Base-by-base conservation (phyloP, 2,329 filamentous ascomycete genomes). In the Arthrobotrys pseudoclavata region DNA sequence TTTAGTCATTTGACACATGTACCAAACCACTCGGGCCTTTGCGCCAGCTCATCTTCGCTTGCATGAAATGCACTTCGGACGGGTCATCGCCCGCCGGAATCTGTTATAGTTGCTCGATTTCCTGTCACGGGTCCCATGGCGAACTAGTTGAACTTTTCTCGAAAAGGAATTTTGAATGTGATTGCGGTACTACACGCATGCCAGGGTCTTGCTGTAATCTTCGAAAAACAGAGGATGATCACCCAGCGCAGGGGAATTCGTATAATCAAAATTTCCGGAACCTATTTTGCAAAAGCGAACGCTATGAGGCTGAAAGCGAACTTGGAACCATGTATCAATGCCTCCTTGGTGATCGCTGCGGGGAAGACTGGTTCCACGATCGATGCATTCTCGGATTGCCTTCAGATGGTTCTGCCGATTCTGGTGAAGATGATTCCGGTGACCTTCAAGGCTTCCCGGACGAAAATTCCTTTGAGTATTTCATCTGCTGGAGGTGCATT, bases 281-380 rank as follows among this genome's bases (percentile, higher is more conserved):
- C 82, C 89, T 87, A 52, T 99, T 99, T 85, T 99, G 96, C 83
- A 92, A 91, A 1, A 89, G 89, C 31, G 91, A 94, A 82, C 89
- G 94, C 76, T 99, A 99, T 83, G 92, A 97, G 83, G 90, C 95
- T 0, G 89, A 95, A 57, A 87, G 92, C 82, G 94, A 99, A 83
- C 96, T 95, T 81, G 95, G 95, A 0, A 98, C 94, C 45, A 99
- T 99, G 96, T 99, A 96, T 81, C 96, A 99, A 84, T 99, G 96
- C 82, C 82, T 84, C 29, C 76, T 84, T 3, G 81, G 81, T 1
- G 81, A 81, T 45, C 71, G 64, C 10, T 81, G 81, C 42, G 79
- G 79, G 2, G 81, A 81, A 68, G 81, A 81, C 69, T 81, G 81
- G 81, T 81, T 81, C 47, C 81, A 81, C 60, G 81, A 81, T 69